Evolutionary conservation across 23 red algal species (phyloP).

Genomic region (Gracilaria caudata): DNA sequence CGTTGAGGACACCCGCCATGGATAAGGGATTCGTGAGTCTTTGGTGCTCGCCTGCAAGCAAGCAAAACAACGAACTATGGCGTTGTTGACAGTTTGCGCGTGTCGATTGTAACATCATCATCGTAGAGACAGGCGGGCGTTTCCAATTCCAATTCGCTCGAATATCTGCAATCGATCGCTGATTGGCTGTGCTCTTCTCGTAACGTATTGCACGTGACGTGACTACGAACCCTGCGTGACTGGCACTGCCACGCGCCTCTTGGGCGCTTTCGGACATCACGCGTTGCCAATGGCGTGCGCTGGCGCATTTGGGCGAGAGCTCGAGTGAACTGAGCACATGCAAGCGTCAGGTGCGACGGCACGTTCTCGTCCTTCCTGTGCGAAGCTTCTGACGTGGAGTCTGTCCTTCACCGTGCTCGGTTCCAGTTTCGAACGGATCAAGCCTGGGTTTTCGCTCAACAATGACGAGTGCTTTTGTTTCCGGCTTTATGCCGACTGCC

Average conservation of each 20-base stretch:
- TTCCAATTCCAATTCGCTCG: too few species aligned
- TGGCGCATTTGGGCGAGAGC: neutral
- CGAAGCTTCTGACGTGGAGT: neutral
- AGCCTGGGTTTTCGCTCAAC: neutral
- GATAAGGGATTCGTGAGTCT: too few species aligned
- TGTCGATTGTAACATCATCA: too few species aligned
- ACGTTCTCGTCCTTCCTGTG: neutral
- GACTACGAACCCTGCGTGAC: neutral
- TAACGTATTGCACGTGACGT: neutral
- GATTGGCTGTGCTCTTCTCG: neutral
- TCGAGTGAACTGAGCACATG: neutral
- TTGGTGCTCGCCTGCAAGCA: too few species aligned
- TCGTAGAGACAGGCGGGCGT: too few species aligned
- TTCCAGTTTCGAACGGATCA: too few species aligned
- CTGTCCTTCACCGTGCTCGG: neutral
- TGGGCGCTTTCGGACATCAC: neutral
- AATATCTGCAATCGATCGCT: neutral
- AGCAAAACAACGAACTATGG: too few species aligned
- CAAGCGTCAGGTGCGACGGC: neutral
- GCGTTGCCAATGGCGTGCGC: neutral
- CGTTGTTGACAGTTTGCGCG: too few species aligned
- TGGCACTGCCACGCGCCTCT: neutral
- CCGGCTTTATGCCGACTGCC: neutral
- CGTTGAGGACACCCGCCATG: too few species aligned
- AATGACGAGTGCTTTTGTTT: constrained; percentile 19